Evolutionary conservation across 768 basidiomycete genomes (phyloP), one percentile per base, ranked within the genome.

Genomic region (Lentinula guzmanii): DNA sequence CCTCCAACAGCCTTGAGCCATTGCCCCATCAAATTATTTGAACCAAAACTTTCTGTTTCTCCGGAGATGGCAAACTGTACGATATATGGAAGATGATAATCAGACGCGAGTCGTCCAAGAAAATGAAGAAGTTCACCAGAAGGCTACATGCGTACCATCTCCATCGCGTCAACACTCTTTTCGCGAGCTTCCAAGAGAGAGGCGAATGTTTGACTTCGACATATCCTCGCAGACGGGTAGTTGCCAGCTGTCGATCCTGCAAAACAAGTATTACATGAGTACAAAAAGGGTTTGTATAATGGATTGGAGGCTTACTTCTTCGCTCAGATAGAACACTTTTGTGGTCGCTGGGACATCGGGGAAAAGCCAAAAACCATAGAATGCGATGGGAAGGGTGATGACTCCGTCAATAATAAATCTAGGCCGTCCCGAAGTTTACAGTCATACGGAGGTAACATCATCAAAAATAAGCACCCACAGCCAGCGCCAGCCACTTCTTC

Each of bases 1-100:
- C 81, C 82, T 8, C 84, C 82, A 13, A 83, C 77, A 11, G 83
- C 79, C 65, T 84, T 84, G 46, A 88, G 74, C 83, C 85, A 87
- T 68, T 87, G 86, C 9, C 86, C 85, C 87, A 88, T 89, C 42
- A 88, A 70, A 71, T 87, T 87, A 66, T 87, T 89, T 18, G 84
- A 84, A 4, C 86, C 85, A 58, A 89, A 84, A 65, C 82, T 83
- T 66, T 88, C 87, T 1, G 83, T 83, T 69, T 88, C 86, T 2
- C 86, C 87, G 6, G 82, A 87, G 28, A 85, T 75, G 9, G 82
- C 83, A 66, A 88, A 88, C 86, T 86, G 60, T 13, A 50, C 45
- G 28, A 28, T 53, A 1, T 28, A n/a, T 8, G 37, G 21, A 4
- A 48, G 18, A 37, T 34, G 13, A 39, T 61, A n/a, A 48, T 43